phyloP scores from a whole-genome alignment of 805 yeast species.

The Candida michaelii region DNA sequence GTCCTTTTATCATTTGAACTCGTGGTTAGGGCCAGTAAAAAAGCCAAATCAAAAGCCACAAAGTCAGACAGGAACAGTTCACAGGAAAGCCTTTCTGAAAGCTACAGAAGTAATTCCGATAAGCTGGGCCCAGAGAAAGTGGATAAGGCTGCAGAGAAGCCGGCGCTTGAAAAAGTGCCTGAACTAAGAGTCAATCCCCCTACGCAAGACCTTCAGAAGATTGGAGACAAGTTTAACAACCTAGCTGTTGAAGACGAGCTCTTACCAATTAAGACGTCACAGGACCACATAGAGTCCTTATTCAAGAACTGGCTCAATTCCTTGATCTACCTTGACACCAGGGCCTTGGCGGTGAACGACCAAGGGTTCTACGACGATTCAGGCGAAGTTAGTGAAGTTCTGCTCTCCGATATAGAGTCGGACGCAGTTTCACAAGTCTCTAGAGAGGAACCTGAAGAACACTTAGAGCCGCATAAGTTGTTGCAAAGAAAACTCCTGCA shows the following conservation, averaged over 20 bases:
- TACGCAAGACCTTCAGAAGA: slow-evolving; percentile 4
- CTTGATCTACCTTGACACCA: slow-evolving; percentile 21
- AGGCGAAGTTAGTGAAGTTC: slow-evolving; percentile 15
- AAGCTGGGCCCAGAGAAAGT: too few relatives aligned
- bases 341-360: slow-evolving; percentile 26
- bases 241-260: not conserved
- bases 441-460: slow-evolving; percentile 1
- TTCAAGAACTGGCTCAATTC: slow-evolving; percentile 29
- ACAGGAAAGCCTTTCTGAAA: not conserved
- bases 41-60: not conserved
- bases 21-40: slow-evolving; percentile 15
- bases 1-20: slow-evolving; percentile 44
- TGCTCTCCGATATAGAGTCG: slow-evolving; percentile 34
- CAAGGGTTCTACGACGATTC: slow-evolving; percentile 40
- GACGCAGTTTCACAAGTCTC: slow-evolving; percentile 7
- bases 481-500: slow-evolving; percentile 13
- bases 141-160: too few relatives aligned
- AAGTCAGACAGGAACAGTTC: not conserved
- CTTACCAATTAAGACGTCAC: not conserved
- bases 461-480: slow-evolving; percentile 9
- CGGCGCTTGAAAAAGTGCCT: too few relatives aligned
- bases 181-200: slow-evolving; percentile 18
- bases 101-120: too few relatives aligned
- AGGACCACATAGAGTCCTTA: slow-evolving; percentile 11
- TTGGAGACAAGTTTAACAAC: too few relatives aligned